Base-by-base conservation (phyloP, 192 early-diverging fungal species). In the Backusella luteola region DNA sequence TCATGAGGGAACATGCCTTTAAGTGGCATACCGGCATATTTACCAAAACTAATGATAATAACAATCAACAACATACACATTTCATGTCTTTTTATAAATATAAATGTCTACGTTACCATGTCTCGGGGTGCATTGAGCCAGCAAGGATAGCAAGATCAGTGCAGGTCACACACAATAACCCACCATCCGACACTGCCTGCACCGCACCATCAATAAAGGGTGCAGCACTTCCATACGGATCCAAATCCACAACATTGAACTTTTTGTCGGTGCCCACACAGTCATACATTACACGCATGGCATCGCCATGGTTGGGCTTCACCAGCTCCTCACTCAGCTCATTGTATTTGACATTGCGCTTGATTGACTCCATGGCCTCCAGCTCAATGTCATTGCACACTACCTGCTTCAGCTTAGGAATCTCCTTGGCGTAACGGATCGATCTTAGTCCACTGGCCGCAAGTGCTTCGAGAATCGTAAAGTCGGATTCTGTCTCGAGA, bases 121-220 rank as follows among this genome's bases (percentile, higher is more conserved):
- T 89, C 84, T 92, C 97, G 69, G 87, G 94, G 84, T 93, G 89
- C 81, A 90, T 99, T 86, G 83, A 92, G 67, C 96, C 96, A 76
- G 96, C 94, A 17, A 99, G 88, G 21, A 97, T 89, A 7, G 95
- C 96, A 84, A 99, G 84, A 89, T 99, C 98, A 1, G 98, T 99
- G 84, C 97, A 99, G 3, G 98, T 99, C 6, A 99, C 91, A 79
- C 97, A 98, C 35, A 99, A 87, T 19, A 99, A 83, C 2, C 74
- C 96, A 74, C 95, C 96, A 53, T 97, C 91, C 26, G 86, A 76
- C 12, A 98, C 95, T 2, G 95, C 89, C 71, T 98, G 94, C 5
- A 99, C 91, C 4, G 97, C 96, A 11, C 90, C 96, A 79, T 99
- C 98, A 19, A 99, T 79, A 80, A 99, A 99, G 6, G 96, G 97